Evolutionary conservation across 805 yeast species (phyloP), one percentile per base, ranked within the genome.

Genomic region (Candida hungchunana): DNA sequence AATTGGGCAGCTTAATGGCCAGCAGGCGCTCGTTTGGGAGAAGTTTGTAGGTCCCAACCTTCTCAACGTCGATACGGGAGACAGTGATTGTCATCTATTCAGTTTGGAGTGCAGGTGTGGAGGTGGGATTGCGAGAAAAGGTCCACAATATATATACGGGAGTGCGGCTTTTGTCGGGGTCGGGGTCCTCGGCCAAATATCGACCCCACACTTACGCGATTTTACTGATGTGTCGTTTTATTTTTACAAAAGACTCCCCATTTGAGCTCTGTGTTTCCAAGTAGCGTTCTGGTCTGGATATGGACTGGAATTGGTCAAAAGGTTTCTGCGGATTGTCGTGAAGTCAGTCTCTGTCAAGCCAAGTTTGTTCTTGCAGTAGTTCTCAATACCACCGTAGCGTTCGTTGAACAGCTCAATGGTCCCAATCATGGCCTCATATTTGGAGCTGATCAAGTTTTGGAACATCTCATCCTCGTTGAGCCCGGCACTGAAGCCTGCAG

Each of bases 381-480:
- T 46, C 6, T 69, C 66, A 13, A 75, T 66, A 0, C 80, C 76
- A 1, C 81, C 83, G 53, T 64, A 82, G 34, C 71, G 64, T 4
- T 50, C 41, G 29, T 73, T 58, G 43, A 85, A 60, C 48, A 63
- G 46, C n/a, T 68, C 75, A 27, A 83, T 66, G 1, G 86, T 69
- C 1, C 74, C 69, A 43, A 76, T 60, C 88, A 84, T 79, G 2
- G 84, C 76, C 47, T 81, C 89, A 50, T 77, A 76, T 32, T 75
- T 68, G 4, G 85, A 73, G 42, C 82, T 71, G 36, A 81, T 59
- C 52, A 84, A 59, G 51, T 78, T 79, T 14, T 63, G 59, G 50
- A 80, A 71, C 39, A 84, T 84, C 27, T 77, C 71, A 8, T 55
- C 53, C 10, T 57, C 51, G 6, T 60, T 42, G 20, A 61, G 33